Conservation (phyloP, 352 stramenopile species). For the Blastocystis sp. region DNA sequence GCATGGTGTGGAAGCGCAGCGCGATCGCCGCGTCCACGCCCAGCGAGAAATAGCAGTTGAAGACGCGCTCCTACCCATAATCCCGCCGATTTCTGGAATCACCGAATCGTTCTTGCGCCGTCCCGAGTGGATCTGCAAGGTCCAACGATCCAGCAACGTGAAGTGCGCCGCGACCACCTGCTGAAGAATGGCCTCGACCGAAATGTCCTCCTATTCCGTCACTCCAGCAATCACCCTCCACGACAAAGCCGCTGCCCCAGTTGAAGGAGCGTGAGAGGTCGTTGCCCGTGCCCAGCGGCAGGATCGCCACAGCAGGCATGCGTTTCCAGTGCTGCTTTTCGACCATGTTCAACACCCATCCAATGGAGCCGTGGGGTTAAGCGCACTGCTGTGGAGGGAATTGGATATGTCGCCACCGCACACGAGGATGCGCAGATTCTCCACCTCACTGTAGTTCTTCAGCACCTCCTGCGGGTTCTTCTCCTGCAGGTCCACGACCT, state of each 20-base stretch:
- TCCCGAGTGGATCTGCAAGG: not conserved
- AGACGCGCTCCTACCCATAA: constrained; percentile 77
- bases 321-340: constrained; percentile 79
- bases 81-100: not conserved
- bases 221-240: not conserved
- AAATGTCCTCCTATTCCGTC: constrained; percentile 20
- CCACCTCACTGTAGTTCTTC: constrained; percentile 86
- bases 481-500: constrained; percentile 91
- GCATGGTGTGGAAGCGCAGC: constrained; percentile 87
- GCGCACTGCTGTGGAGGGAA: not conserved
- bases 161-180: constrained; percentile 9
- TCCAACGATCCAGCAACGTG: constrained; percentile 57
- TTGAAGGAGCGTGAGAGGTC: constrained; percentile 88
- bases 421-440: constrained; percentile 87
- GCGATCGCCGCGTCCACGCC: constrained; percentile 88
- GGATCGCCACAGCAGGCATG: constrained; percentile 88
- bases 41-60: constrained; percentile 80
- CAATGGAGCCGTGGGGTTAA: constrained; percentile 54
- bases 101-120: constrained; percentile 9
- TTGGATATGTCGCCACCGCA: constrained; percentile 88
- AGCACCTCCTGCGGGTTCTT: constrained; percentile 88
- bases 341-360: constrained; percentile 79
- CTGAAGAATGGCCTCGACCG: constrained; percentile 23
- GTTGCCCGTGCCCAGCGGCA: constrained; percentile 93
- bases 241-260: constrained; percentile 86